phyloP scores from a whole-genome alignment of 257 asterid genomes.

The Lycium barbarum region DNA sequence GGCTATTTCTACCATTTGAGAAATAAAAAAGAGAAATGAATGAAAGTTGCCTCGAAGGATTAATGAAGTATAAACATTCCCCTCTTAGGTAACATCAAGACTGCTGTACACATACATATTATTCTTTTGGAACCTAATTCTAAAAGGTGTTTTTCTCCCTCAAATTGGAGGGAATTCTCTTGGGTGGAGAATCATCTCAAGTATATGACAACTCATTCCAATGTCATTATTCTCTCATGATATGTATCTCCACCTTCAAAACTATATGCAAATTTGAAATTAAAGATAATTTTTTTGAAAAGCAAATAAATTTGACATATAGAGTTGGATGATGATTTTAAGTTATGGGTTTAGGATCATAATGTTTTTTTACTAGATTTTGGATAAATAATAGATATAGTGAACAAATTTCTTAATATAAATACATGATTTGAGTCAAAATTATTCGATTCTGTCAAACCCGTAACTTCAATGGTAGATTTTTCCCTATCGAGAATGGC shows the following conservation, averaged over 20 bases:
- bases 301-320: neutral
- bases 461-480: too few species aligned
- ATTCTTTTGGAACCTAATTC: slow-evolving; percentile 52
- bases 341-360: too few species aligned
- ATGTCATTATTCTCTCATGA: neutral
- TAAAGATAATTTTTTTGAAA: neutral
- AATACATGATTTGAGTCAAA: too few species aligned
- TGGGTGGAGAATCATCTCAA: slow-evolving; percentile 25
- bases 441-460: too few species aligned
- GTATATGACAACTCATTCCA: slow-evolving; percentile 15
- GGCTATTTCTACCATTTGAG: too few species aligned
- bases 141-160: slow-evolving; percentile 4
- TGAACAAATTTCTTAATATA: too few species aligned
- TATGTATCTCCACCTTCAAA: neutral
- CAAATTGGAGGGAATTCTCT: slow-evolving; percentile 6
- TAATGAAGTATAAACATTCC: neutral
- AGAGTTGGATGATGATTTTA: too few species aligned
- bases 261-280: neutral
- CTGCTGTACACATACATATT: slow-evolving; percentile 14
- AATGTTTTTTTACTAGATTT: too few species aligned
- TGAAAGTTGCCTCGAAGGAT: neutral
- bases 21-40: too few species aligned
- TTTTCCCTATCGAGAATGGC: too few species aligned
- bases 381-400: too few species aligned
- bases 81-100: slow-evolving; percentile 22